phyloP scores from a whole-genome alignment of 2,329 filamentous ascomycete genomes.

The Penicillium sp. region DNA sequence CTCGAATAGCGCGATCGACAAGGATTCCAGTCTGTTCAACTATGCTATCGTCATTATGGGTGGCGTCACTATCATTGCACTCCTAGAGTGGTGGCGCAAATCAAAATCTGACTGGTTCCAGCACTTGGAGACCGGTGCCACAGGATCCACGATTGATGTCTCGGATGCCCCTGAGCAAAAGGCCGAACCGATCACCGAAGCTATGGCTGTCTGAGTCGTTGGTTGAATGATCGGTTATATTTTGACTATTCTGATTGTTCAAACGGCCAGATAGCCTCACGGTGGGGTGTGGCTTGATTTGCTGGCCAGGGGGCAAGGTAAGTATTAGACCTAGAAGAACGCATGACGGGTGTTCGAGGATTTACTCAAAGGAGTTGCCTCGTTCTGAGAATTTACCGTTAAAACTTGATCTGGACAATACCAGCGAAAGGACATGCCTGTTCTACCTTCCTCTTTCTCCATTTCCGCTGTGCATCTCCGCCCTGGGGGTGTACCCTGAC shows the following conservation, averaged over 20 bases:
- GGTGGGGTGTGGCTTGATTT: neutral
- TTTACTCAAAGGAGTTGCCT: slow-evolving; percentile 21
- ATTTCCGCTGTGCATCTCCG: slow-evolving; percentile 11
- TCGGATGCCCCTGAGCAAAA: slow-evolving; percentile 9
- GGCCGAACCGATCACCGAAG: neutral
- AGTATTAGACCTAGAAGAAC: slow-evolving; percentile 19
- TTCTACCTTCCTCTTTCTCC: slow-evolving; percentile 16
- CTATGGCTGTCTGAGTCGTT: slow-evolving; percentile 8
- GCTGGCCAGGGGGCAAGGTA: slow-evolving; percentile 9
- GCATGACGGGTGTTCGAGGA: slow-evolving; percentile 32
- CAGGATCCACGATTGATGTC: slow-evolving; percentile 12
- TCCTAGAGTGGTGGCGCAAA: slow-evolving; percentile 29
- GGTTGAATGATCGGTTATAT: neutral
- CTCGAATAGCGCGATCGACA: slow-evolving; percentile 24
- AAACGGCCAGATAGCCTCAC: neutral
- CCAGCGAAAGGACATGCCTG: slow-evolving; percentile 80
- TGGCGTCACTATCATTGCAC: slow-evolving; percentile 37
- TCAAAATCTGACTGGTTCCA: slow-evolving; percentile 25
- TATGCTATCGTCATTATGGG: slow-evolving; percentile 52
- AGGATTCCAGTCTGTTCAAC: slow-evolving; percentile 29
- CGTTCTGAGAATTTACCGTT: slow-evolving; percentile 78
- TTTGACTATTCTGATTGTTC: neutral
- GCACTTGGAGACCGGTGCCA: slow-evolving; percentile 20
- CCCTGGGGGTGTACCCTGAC: neutral
- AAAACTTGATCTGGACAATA: slow-evolving; percentile 97